Base-by-base conservation (phyloP, 2,329 filamentous ascomycete genomes). In the Pseudocercospora musae region DNA sequence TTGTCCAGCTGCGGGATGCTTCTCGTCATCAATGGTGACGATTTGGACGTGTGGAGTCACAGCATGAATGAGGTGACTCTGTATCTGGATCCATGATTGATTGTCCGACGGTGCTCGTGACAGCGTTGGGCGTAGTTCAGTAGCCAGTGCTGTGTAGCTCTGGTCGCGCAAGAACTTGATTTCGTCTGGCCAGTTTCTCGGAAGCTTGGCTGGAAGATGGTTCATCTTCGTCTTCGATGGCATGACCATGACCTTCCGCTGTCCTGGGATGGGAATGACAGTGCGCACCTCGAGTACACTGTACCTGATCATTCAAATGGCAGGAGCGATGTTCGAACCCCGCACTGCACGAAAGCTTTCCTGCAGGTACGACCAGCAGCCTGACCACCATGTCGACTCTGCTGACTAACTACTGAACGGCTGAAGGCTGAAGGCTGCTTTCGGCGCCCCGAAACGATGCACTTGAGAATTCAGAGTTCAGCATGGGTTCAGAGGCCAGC, bases 1-100 rank as follows among this genome's bases (percentile, higher is more conserved):
- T 68, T 84, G 81, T 13, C 78, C 77, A 57, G 75, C 60, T 2
- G 82, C 82, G 11, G 82, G 82, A 66, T 84, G 82, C 5, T 73
- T 72, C 2, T 72, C 61, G 57, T 73, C 71, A 20, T 70, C 65
- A 57, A 84, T 80, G 37, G 73, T 71, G 4, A 67, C 72, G 59
- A 84, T 81, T 21, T 72, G 75, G 57, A 82, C 76, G 40, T 74
- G 72, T 9, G 73, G 57, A 37, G 74, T 76, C 0, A 79, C 77
- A 3, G 70, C 68, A 6, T 60, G 56, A 27, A 74, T 60, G 11
- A 65, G 61, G 10, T 57, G 46, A 2, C 58, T 49, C 1, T 67
- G 50, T 20, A 75, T 56, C 60, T 71, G 70, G 9, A 64, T 58
- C 58, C 67, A 70, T 4, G 64, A 62, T 11, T 65, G 62, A 52